Conservation (phyloP, 75 land plant genomes). For the Isoetes taiwanensis region DNA sequence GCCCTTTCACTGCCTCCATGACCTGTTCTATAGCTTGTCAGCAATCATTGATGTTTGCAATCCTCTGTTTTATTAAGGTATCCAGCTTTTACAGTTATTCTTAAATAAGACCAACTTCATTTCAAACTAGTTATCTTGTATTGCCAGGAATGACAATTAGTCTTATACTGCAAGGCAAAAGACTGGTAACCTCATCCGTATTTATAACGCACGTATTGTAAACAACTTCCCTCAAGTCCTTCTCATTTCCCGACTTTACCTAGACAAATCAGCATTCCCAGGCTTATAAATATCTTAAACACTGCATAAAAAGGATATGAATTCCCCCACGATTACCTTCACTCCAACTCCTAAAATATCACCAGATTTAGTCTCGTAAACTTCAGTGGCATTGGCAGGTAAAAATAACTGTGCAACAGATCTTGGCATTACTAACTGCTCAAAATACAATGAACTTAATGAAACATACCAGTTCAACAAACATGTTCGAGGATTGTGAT, state of each 20-base stretch:
- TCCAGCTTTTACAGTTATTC: too few relatives aligned
- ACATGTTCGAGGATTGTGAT: constrained; percentile 22
- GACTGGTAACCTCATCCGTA: constrained; percentile 13
- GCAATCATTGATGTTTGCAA: neutral
- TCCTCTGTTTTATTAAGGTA: too few relatives aligned
- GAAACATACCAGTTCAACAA: constrained; percentile 16
- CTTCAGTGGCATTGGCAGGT: constrained; percentile 1
- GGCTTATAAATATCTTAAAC: too few relatives aligned
- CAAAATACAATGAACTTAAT: neutral
- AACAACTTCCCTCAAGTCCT: constrained; percentile 12
- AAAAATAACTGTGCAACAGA: constrained; percentile 7
- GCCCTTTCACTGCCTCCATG: constrained; percentile 24
- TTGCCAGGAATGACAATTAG: too few relatives aligned
- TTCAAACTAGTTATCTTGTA: too few relatives aligned
- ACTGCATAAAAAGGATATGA: too few relatives aligned
- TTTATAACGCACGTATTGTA: constrained; percentile 19
- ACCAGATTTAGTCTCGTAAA: constrained; percentile 18
- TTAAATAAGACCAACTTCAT: too few relatives aligned
- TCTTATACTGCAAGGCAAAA: too few relatives aligned
- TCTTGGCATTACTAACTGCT: neutral
- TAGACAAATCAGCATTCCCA: too few relatives aligned
- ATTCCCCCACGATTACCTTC: constrained; percentile 12
- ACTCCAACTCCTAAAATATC: constrained; percentile 21
- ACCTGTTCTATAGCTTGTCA: constrained; percentile 6
- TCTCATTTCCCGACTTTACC: constrained; percentile 11